Evolutionary conservation across 768 basidiomycete species (phyloP), one percentile per base, ranked within the genome.

Genomic region (Candolleomyces aberdarensis): DNA sequence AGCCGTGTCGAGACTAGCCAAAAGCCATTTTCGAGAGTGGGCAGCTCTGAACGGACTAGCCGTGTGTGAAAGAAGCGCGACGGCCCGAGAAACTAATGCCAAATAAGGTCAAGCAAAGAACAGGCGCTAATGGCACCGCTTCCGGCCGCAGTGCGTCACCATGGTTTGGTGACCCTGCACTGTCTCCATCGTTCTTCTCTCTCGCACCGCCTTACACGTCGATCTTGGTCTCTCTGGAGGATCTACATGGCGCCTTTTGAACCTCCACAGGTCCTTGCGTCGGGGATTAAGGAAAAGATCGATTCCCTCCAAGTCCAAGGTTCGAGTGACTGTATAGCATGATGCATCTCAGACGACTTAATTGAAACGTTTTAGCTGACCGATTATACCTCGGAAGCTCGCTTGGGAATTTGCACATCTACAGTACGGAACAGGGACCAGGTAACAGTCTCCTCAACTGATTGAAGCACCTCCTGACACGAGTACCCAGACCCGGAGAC

Each of bases 261-360:
- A 20, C 44, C 67, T 5, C 78, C 78, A 13, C 72, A 69, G 47
- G 60, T 66, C 10, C 65, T 78, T 14, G 67, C 78, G 29, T 68
- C 74, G 15, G 79, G 79, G 7, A 70, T 84, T 59, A 84, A 83
- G 70, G 83, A 84, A 57, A 77, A 75, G 64, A 70, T 78, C 26
- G 83, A 84, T 48, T 76, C 81, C 19, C 58, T 82, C 54, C 66
- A 75, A 7, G 76, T 81, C 19, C 78, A 82, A 74, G 80, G 83
- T 74, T 67, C 63, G 63, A 26, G 43, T 17, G 40, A 43, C 39
- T 55, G 22, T 41, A 22, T 31, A 14, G 17, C n/a, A 14, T n/a
- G 47, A 46, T 14, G 48, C 40, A 14, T 46, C 57, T 3, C 26
- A 26, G 26, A 26, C 26, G 50, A 31, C 31, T 46, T 20, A 31